These are phyloP conservation scores for Penicillium sp. DNA, from an alignment of 2,329 filamentous ascomycete species.

Conservation along the genomic window DNA sequence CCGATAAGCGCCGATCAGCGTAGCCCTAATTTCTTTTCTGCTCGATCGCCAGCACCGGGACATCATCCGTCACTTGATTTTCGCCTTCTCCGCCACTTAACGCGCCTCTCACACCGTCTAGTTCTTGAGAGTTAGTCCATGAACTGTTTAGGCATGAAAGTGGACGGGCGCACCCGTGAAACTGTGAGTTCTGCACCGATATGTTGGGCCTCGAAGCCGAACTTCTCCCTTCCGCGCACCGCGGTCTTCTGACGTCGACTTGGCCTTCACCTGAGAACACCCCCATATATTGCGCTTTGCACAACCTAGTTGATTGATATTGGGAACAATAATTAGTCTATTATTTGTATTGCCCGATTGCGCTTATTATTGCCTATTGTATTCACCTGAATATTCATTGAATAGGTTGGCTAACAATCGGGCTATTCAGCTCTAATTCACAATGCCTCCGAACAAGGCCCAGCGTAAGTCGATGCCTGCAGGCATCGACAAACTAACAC, in stretches of 20 bases:
- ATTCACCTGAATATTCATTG: not conserved
- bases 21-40: constrained; percentile 41
- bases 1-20: constrained; percentile 28
- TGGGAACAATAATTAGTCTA: not conserved
- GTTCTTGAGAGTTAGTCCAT: not conserved
- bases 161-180: constrained; percentile 5
- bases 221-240: constrained; percentile 14
- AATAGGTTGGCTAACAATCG: constrained; percentile 11
- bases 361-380: not conserved
- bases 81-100: constrained; percentile 1
- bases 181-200: constrained; percentile 10
- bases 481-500: constrained; percentile 11
- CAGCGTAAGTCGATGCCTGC: constrained; percentile 20
- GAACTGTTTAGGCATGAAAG: not conserved
- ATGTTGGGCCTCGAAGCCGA: constrained; percentile 15
- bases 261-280: not conserved
- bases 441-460: constrained; percentile 23
- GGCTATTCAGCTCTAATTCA: constrained; percentile 7
- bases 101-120: not conserved
- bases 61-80: constrained; percentile 10
- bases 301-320: not conserved
- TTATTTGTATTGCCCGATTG: not conserved
- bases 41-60: constrained; percentile 14
- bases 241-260: constrained; percentile 19
- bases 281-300: constrained; percentile 3